Conservation (phyloP, 2,329 filamentous ascomycete genomes). For the Onygenales sp. region DNA sequence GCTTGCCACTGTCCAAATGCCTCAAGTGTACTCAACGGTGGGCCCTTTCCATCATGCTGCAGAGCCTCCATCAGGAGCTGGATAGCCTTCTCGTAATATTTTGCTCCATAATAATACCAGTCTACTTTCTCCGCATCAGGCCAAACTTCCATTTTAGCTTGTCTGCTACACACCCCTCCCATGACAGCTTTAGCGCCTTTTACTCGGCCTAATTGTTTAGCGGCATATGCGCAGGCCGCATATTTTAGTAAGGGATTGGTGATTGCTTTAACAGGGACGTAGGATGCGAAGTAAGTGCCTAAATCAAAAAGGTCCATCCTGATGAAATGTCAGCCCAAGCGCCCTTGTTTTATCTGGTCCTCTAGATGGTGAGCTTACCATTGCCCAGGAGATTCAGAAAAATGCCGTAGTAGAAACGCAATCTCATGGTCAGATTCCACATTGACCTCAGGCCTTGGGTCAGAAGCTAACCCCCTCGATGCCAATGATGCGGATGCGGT, state of each 20-base stretch:
- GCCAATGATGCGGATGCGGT: constrained; percentile 15
- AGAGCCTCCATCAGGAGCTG: constrained; percentile 43
- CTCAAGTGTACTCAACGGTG: constrained; percentile 24
- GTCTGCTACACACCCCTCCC: constrained; percentile 36
- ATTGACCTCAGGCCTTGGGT: constrained; percentile 18
- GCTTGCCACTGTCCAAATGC: constrained; percentile 29
- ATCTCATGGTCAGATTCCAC: constrained; percentile 45
- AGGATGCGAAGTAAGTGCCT: constrained; percentile 50
- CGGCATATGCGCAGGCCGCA: constrained; percentile 52
- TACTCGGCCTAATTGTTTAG: constrained; percentile 51
- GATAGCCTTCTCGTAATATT: constrained; percentile 55
- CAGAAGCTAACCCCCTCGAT: constrained; percentile 13
- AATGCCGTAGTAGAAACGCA: constrained; percentile 51
- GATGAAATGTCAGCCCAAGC: constrained; percentile 1
- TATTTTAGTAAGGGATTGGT: constrained; percentile 39
- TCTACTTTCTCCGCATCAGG: constrained; percentile 41
- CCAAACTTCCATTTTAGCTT: constrained; percentile 46
- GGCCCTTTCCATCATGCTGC: constrained; percentile 27
- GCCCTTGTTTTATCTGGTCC: not conserved
- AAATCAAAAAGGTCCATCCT: constrained; percentile 40
- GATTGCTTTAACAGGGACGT: constrained; percentile 50
- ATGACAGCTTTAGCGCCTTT: constrained; percentile 42
- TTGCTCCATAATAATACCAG: constrained; percentile 52
- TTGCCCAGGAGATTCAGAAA: constrained; percentile 49
- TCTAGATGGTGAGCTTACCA: constrained; percentile 34